Evolutionary conservation across 306 rosid genomes (phyloP), one percentile per base, ranked within the genome.

Genomic region (Quercus ilex): DNA sequence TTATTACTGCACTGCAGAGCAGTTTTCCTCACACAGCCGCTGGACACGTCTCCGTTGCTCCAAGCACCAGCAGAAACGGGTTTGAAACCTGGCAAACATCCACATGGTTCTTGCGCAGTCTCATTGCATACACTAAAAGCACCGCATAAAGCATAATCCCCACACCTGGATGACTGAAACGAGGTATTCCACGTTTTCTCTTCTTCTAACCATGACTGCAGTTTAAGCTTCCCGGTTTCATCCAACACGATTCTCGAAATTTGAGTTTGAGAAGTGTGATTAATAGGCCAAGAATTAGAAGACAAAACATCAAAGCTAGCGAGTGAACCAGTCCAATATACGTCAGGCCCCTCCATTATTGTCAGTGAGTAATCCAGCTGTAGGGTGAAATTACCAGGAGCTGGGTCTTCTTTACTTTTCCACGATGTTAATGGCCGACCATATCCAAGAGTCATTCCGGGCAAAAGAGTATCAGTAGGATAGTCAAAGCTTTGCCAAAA

Each of bases 141-240:
- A 0, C 41, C 69, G 1, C 69, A 63, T 12, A 1, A 0, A 14
- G 2, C 21, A 28, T 63, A 30, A 15, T 9, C 20, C 19, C 0
- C 11, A 46, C 52, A 46, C 14, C 52, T 0, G 0, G 15, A 46
- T 46, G 52, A 46, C 52, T 11, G 12, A 10, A 46, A 2, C 8
- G 15, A 38, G 43, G 43, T 0, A 46, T 46, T 9, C 52, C 52
- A 46, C 15, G 0, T 3, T 46, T 12, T 0, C 12, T 46, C 0
- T 0, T 9, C 14, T 46, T 46, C 4, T 46, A 0, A 46, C 52
- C 52, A 46, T 12, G 52, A 46, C 26, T 8, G 5, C 14, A n/a
- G n/a, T 4, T 2, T 26, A 15, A 63, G 18, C 3, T 14, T 14
- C 11, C 69, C 69, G 9, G 0, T 0, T 28, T 11, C 18, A 26